A percentile compares a stretch with the other conserved stretches of the same genome.
These are phyloP conservation scores for Teunomyces barrocoloradensis DNA, from an alignment of 805 yeast genomes.

Conservation along the genomic window DNA sequence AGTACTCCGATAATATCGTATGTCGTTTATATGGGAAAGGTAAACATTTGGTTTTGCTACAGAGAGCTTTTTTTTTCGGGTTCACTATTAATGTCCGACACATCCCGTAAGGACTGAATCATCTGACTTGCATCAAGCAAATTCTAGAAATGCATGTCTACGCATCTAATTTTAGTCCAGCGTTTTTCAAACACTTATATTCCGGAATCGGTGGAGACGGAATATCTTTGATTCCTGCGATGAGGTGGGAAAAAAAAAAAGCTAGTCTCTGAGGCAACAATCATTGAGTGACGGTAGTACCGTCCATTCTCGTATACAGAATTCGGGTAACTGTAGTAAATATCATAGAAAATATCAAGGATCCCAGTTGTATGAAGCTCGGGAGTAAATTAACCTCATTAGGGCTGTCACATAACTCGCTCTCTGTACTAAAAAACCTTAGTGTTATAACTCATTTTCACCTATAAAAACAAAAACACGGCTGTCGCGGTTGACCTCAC, in stretches of 20 bases:
- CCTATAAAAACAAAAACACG: not conserved
- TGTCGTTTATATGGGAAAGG: not conserved
- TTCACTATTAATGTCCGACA: not conserved
- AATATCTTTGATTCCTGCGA: not conserved
- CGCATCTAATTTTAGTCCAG: not conserved
- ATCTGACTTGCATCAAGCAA: not conserved
- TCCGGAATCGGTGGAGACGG: not conserved
- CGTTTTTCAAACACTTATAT: not conserved
- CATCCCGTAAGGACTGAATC: not conserved
- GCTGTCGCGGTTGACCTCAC: not conserved
- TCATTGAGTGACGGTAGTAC: not conserved
- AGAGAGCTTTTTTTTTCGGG: not conserved
- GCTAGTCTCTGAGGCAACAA: not conserved
- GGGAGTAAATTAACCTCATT: no score
- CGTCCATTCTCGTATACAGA: not conserved
- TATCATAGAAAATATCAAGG: no score
- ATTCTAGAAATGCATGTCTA: not conserved
- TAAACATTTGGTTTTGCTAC: not conserved
- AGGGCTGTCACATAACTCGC: not conserved
- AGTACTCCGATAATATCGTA: not conserved
- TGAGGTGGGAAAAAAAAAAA: not conserved
- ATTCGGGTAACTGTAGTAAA: not conserved
- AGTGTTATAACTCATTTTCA: not conserved
- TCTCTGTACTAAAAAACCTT: no score
- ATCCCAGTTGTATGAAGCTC: no score